Percentiles rank a stretch among this genome's conserved stretches.
Conservation (phyloP, 805 yeast species). For the Candida germanica region DNA sequence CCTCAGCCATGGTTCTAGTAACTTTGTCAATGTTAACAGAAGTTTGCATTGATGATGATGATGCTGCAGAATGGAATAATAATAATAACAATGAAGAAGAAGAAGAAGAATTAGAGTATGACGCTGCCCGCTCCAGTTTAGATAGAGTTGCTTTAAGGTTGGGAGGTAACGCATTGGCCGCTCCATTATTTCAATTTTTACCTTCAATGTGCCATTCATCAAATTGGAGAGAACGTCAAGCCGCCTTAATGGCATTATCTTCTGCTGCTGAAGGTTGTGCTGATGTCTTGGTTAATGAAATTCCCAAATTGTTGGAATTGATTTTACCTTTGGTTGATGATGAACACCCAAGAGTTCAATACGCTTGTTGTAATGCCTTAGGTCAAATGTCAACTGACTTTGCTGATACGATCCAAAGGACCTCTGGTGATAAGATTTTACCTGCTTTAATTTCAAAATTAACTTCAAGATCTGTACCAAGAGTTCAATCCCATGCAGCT, state of each 20-base stretch:
- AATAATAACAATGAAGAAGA: conserved; percentile 74
- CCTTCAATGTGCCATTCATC: conserved; percentile 76
- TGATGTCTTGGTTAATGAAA: conserved; percentile 79
- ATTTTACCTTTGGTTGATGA: conserved; percentile 83
- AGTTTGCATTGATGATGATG: conserved; percentile 85
- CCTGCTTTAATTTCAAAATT: conserved; percentile 87
- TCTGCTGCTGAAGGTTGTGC: conserved; percentile 97
- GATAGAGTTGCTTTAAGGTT: conserved; percentile 85
- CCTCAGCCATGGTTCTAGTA: conserved; percentile 65
- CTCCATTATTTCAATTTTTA: conserved; percentile 79
- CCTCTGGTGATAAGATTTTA: conserved; percentile 72
- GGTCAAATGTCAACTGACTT: conserved; percentile 98
- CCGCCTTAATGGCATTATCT: conserved; percentile 94
- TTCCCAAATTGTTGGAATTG: conserved; percentile 77
- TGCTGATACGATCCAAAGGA: conserved; percentile 82
- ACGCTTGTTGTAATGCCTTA: conserved; percentile 93
- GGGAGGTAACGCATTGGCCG: conserved; percentile 80
- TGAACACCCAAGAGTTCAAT: conserved; percentile 90
- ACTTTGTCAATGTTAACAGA: conserved; percentile 88
- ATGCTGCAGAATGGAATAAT: conserved; percentile 83
- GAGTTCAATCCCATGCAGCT: conserved; percentile 98
- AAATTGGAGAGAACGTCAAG: conserved; percentile 94
- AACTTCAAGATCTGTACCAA: conserved; percentile 67
- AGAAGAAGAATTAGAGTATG: conserved; percentile 79
- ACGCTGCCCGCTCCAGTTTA: conserved; percentile 90